Percentiles rank a stretch among this genome's conserved stretches.
Conservation (phyloP, 2,329 filamentous ascomycete genomes). For the Diaporthe capsici region DNA sequence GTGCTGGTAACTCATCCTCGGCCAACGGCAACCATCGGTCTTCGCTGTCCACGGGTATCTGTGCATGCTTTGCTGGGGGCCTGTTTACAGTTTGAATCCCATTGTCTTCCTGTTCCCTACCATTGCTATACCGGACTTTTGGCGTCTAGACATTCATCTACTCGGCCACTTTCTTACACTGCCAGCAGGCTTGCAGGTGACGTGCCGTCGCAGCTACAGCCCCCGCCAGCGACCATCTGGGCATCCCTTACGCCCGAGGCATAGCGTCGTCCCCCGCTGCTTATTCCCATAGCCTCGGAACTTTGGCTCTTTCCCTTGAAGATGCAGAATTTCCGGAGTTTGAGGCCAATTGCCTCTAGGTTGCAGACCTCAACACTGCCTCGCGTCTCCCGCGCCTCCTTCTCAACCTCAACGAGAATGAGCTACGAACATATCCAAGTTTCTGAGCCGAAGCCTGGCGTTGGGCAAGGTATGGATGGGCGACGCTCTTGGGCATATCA, state of each 20-base stretch:
- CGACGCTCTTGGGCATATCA: constrained; percentile 9
- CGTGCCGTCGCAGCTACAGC: constrained; percentile 4
- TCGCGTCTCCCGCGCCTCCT: constrained; percentile 63
- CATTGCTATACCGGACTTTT: background rate
- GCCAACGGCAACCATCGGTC: constrained; percentile 32
- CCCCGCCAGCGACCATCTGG: background rate
- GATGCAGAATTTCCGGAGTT: constrained; percentile 69
- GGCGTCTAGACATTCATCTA: background rate
- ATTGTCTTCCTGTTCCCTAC: background rate
- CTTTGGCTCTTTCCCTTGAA: background rate
- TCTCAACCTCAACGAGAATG: constrained; percentile 60
- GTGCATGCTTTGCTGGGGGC: background rate
- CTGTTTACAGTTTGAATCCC: background rate
- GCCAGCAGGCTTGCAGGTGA: background rate
- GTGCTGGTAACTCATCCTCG: constrained; percentile 14
- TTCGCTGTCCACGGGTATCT: background rate
- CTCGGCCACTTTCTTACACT: background rate
- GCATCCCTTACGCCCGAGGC: constrained; percentile 5
- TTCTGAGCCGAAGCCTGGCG: constrained; percentile 87
- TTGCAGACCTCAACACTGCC: constrained; percentile 72
- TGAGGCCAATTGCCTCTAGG: constrained; percentile 73
- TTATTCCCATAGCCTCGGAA: constrained; percentile 3
- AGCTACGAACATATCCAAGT: constrained; percentile 87
- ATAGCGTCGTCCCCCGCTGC: background rate
- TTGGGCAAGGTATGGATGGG: constrained; percentile 82